Evolutionary conservation across 176 grass and related monocot genomes (phyloP), one percentile per base, ranked within the genome.

Genomic region (Puccinellia tenuiflora): DNA sequence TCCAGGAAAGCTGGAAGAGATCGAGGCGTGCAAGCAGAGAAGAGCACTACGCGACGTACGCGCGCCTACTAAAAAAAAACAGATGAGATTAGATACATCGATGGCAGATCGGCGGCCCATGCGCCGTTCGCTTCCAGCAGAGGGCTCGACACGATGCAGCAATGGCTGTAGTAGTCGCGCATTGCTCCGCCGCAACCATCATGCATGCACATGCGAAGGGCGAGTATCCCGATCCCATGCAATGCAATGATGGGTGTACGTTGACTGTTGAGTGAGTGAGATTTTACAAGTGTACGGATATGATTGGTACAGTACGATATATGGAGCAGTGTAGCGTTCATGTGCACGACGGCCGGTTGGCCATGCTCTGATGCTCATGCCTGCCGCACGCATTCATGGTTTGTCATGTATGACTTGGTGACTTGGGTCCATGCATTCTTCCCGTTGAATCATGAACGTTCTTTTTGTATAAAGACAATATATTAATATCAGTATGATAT

Each of bases 1-100:
- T 89, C 82, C 69, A 3, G 6, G 29, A 81, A 76, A 77, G 68
- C 17, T 31, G 82, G 86, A 88, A 31, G 42, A 40, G 75, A n/a
- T n/a, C n/a, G n/a, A 45, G 5, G 35, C n/a, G 42, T 25, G 9
- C 6, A 40, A 52, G 43, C 40, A 21, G 28, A 35, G 2, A 35
- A 12, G 5, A 20, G 5, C 14, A 21, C 9, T 57, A 22, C 21
- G 7, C n/a, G 5, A 25, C n/a, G n/a, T 18, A 25, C n/a, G n/a
- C 18, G n/a, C n/a, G 54, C 54, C 9, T 33, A 20, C 70, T 16
- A 21, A 20, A 53, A 21, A 30, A 15, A 30, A 13, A 5, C 14
- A 15, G 22, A 43, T 25, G 22, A 7, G 24, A 57, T 25, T 57
- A 0, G 54, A 57, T 25, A 6, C 21, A 40, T 11, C 10, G 67